These are phyloP conservation scores for Exophiala sideris DNA, from an alignment of 2,329 filamentous ascomycete genomes.

Conservation along the genomic window DNA sequence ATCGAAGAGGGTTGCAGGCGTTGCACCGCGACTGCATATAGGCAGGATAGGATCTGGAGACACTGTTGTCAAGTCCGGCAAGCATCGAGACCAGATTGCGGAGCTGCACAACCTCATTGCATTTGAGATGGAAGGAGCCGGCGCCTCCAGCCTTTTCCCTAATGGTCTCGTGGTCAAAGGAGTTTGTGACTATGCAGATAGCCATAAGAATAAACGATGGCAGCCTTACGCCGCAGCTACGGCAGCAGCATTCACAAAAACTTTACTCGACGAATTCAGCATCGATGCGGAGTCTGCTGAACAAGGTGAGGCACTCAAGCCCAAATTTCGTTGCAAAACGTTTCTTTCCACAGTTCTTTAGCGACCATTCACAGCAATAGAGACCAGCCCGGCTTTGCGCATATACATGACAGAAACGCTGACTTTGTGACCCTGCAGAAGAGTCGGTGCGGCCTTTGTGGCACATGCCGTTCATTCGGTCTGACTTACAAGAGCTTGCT, in stretches of 20 bases:
- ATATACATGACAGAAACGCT: background rate
- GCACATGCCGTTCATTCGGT: constrained; percentile 20
- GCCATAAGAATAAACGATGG: constrained; percentile 24
- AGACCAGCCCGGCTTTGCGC: background rate
- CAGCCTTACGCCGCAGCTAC: constrained; percentile 22
- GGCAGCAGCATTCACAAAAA: constrained; percentile 21
- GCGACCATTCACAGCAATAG: background rate
- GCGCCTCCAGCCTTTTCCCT: constrained; percentile 22
- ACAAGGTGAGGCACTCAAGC: background rate
- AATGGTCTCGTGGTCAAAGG: constrained; percentile 23
- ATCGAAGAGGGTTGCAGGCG: constrained; percentile 6
- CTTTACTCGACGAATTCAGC: constrained; percentile 10
- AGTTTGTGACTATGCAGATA: constrained; percentile 28
- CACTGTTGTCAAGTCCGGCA: constrained; percentile 40
- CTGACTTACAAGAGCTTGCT: constrained; percentile 10
- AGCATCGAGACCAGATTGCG: constrained; percentile 37
- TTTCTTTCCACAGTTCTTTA: too few species aligned
- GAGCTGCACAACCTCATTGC: constrained; percentile 20
- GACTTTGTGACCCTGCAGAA: background rate
- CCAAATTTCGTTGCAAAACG: background rate
- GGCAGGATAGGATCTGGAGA: constrained; percentile 42
- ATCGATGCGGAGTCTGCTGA: background rate
- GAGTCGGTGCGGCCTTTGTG: constrained; percentile 1
- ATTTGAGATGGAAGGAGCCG: constrained; percentile 29
- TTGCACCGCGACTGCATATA: constrained; percentile 33